Base-by-base conservation (phyloP, 768 basidiomycete species). In the Tylopilus sp. region DNA sequence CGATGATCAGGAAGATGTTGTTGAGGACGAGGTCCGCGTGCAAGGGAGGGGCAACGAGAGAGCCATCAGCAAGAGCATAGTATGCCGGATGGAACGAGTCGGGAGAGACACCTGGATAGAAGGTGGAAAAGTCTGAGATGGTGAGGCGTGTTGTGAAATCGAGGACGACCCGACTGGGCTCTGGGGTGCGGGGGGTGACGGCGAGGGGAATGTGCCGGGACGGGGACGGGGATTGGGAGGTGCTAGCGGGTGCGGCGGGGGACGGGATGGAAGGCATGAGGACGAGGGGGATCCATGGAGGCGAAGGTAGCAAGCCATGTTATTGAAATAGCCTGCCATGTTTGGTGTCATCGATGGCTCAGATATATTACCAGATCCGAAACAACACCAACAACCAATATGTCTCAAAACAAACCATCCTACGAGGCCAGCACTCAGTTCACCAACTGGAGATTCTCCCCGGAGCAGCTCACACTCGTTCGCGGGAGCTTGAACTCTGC, bases 361-460 rank as follows among this genome's bases (percentile, higher is more conserved):
- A 33, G 38, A 41, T 50, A 49, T 6, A 40, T 40, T 40, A 10
- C n/a, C 10, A 17, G n/a, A 31, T 45, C 22, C 16, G n/a, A 22
- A 17, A 45, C 31, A 45, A 31, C 19, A n/a, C 19, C n/a, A 21
- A 19, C 16, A 14, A 19, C 26, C 17, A 11, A 37, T 19, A 56
- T 43, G 28, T 8, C 38, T 24, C 44, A 21, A 46, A 64, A 51
- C 40, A 72, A 54, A 52, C 73, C 87, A 0, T 66, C 89, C 3
- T 94, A 91, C 60, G 83, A 92, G 62, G 80, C 77, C 36, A 89
- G 88, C 60, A 89, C 89, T 0, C 91, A 93, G 63, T 91, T 76
- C 72, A 82, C 76, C 50, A 84, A 94, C 66, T 99, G 97, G 97
- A 76, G 94, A 46, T 97, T 86, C 69, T 93, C 94, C 0, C 72